Evolutionary conservation across 768 basidiomycete genomes (phyloP).

Genomic region (Termitomyces sp.): DNA sequence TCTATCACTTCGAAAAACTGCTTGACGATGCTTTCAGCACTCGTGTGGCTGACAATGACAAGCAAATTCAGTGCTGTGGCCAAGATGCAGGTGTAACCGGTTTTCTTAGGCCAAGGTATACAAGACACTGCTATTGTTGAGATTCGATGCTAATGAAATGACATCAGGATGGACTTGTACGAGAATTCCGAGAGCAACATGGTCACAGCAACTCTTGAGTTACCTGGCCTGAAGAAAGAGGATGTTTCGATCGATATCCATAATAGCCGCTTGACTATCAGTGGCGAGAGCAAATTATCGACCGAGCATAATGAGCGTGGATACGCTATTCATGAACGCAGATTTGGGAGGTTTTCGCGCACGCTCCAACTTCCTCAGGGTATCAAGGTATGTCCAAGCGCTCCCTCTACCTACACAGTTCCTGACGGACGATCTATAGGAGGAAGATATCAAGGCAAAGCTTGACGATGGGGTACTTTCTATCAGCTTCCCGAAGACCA

Average conservation of each 20-base stretch:
- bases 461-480: conserved; percentile 47
- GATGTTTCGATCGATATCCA: conserved; percentile 45
- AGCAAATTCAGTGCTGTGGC: conserved; percentile 9
- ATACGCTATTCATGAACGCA: conserved; percentile 43
- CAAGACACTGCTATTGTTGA: background rate
- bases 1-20: conserved; percentile 40
- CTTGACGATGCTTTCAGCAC: conserved; percentile 35
- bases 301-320: conserved; percentile 30
- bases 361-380: conserved; percentile 45
- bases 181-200: conserved; percentile 37
- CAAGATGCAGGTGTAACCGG: conserved; percentile 4
- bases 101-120: conserved; percentile 19
- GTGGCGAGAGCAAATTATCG: conserved; percentile 37
- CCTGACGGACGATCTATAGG: conserved; percentile 20
- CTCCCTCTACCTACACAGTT: no score
- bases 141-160: background rate
- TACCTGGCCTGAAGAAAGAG: conserved; percentile 51
- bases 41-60: background rate
- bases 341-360: conserved; percentile 45
- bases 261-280: conserved; percentile 44
- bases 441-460: conserved; percentile 41
- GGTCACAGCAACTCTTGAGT: conserved; percentile 52
- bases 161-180: conserved; percentile 43
- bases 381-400: conserved; percentile 33
- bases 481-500: conserved; percentile 44